Evolutionary conservation across 805 yeast species (phyloP).

Genomic region (Candida nitratophila): DNA sequence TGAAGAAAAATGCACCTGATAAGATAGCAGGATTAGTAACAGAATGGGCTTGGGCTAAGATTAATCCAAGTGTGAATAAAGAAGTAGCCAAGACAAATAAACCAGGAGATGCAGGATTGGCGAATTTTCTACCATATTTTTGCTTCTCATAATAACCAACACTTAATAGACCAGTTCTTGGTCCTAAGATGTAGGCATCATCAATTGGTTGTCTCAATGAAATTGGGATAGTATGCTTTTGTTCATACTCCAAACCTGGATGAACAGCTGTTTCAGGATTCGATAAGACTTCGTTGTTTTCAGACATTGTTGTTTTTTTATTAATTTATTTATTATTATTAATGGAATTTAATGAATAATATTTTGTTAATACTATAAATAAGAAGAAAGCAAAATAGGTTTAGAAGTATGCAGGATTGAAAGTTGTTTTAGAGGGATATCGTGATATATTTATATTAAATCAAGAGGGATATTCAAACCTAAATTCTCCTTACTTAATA

Average conservation of each 20-base stretch:
- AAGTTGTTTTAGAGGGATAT: no score
- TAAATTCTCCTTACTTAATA: no score
- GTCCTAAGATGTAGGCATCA: slow-evolving; percentile 27
- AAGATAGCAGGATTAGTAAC: slow-evolving; percentile 35
- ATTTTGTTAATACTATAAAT: no score
- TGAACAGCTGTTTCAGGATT: slow-evolving; percentile 20
- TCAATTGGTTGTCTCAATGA: slow-evolving; percentile 5
- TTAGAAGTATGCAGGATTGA: no score
- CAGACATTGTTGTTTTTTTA: slow-evolving; percentile 9
- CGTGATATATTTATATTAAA: neutral
- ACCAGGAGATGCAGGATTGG: slow-evolving; percentile 45
- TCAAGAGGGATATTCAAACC: neutral
- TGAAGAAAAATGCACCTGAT: slow-evolving; percentile 36
- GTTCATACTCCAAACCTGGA: slow-evolving; percentile 12
- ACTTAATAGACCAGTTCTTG: slow-evolving; percentile 32
- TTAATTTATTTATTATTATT: neutral
- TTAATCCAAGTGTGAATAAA: slow-evolving; percentile 41
- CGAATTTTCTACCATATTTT: slow-evolving; percentile 32
- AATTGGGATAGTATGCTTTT: slow-evolving; percentile 7
- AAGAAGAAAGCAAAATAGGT: no score
- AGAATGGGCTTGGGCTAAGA: slow-evolving; percentile 35
- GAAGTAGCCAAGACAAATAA: slow-evolving; percentile 37
- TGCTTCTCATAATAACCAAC: slow-evolving; percentile 39
- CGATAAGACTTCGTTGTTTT: slow-evolving; percentile 8
- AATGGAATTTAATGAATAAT: neutral